These are phyloP conservation scores for Venturia effusa DNA, from an alignment of 2,329 filamentous ascomycete species.

Conservation along the genomic window DNA sequence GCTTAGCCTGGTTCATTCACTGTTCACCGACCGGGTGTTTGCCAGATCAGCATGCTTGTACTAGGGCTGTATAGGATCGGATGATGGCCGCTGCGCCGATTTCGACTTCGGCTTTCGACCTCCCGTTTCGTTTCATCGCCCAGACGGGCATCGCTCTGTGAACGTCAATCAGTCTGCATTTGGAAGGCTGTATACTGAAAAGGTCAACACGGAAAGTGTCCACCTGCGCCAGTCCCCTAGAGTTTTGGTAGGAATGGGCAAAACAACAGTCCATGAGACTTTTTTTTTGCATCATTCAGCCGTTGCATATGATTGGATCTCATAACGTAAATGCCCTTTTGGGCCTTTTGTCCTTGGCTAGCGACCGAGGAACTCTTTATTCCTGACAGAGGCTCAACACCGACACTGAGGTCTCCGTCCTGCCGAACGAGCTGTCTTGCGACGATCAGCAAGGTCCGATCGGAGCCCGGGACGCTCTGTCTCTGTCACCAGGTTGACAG, in stretches of 20 bases:
- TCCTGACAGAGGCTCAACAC: not conserved
- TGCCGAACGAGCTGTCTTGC: not conserved
- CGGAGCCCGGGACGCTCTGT: not conserved
- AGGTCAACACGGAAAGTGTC: no score
- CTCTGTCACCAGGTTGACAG: constrained; percentile 1
- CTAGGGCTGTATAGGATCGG: not conserved
- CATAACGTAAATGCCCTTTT: no score
- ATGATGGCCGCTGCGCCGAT: not conserved
- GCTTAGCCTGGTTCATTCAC: not conserved
- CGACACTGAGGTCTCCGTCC: not conserved
- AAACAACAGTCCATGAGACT: not conserved
- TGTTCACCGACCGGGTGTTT: not conserved
- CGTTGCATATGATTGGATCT: no score
- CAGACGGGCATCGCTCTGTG: not conserved
- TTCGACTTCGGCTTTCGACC: not conserved
- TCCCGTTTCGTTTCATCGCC: not conserved
- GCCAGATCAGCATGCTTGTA: not conserved
- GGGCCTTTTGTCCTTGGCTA: not conserved
- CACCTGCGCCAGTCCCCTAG: no score
- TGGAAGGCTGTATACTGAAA: no score
- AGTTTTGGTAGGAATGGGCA: no score
- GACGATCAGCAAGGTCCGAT: not conserved
- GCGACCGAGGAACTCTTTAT: not conserved
- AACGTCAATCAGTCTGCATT: not conserved
- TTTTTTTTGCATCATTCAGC: no score